A percentile compares a stretch with the other conserved stretches of the same genome.
phyloP scores from a whole-genome alignment of 2,329 filamentous ascomycete species.

The Elsinoe perseae region DNA sequence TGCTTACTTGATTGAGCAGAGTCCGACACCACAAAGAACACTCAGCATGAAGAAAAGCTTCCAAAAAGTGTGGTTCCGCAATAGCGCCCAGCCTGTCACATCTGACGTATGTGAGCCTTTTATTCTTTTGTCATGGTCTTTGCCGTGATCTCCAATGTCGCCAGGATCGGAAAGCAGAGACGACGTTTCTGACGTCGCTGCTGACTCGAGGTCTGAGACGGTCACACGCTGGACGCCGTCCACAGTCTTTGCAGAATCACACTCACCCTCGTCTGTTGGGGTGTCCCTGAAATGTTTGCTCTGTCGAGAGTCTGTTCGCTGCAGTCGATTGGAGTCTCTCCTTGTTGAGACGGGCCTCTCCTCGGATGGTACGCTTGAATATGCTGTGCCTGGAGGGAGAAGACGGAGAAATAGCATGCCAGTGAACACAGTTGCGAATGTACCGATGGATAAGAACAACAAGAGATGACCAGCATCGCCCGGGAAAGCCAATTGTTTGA shows the following conservation, averaged over 20 bases:
- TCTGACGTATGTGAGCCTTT: slow-evolving; percentile 75
- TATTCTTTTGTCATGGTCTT: slow-evolving; percentile 51
- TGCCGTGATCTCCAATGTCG: slow-evolving; percentile 41
- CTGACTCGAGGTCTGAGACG: slow-evolving; percentile 15
- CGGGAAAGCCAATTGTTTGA: slow-evolving; percentile 70
- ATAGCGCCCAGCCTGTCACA: slow-evolving; percentile 73
- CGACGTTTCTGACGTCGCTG: slow-evolving; percentile 63
- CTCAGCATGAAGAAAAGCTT: slow-evolving; percentile 81
- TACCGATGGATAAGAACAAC: slow-evolving; percentile 70
- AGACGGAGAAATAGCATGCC: slow-evolving; percentile 82
- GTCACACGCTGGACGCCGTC: slow-evolving; percentile 16
- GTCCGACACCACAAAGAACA: slow-evolving; percentile 80
- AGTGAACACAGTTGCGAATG: slow-evolving; percentile 63
- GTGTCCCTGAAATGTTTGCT: slow-evolving; percentile 35
- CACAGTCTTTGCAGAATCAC: not conserved
- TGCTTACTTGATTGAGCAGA: slow-evolving; percentile 98
- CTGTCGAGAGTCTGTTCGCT: slow-evolving; percentile 41
- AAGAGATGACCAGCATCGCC: slow-evolving; percentile 77
- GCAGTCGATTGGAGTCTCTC: slow-evolving; percentile 38
- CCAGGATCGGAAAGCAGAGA: slow-evolving; percentile 63
- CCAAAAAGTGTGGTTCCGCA: slow-evolving; percentile 76
- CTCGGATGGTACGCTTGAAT: slow-evolving; percentile 48
- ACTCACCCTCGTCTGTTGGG: slow-evolving; percentile 45
- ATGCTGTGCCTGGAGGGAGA: slow-evolving; percentile 51
- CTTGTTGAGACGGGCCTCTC: slow-evolving; percentile 39